phyloP scores from a whole-genome alignment of 139 green algal species.

The Chloropicon primus region DNA sequence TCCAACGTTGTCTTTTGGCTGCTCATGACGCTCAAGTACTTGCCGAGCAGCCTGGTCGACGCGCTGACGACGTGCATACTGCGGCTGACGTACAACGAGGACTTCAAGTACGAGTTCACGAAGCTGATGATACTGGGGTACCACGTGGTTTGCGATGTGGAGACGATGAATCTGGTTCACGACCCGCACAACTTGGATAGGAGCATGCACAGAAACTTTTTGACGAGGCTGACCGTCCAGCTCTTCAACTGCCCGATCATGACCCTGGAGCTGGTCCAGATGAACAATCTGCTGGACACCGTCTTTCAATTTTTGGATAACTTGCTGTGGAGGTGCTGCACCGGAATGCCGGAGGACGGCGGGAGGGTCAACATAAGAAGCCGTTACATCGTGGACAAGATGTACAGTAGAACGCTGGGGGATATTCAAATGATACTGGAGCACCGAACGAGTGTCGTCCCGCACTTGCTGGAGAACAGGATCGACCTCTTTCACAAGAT shows the following conservation, averaged over 20 bases:
- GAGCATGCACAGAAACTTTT: neutral
- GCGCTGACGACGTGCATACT: neutral
- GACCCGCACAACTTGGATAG: neutral
- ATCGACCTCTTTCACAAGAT: neutral
- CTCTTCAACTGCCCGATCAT: neutral
- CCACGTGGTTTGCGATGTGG: neutral
- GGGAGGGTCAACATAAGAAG: neutral
- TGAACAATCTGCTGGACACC: neutral
- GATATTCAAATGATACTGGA: neutral
- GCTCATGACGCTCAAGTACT: neutral
- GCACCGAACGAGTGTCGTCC: neutral
- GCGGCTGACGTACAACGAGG: neutral
- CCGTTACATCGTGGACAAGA: neutral
- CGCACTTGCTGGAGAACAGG: neutral
- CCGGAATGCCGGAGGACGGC: no score
- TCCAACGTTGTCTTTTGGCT: neutral
- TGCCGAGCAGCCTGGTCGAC: neutral
- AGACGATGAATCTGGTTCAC: neutral
- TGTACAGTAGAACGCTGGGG: neutral
- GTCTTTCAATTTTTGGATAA: neutral
- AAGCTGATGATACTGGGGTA: neutral
- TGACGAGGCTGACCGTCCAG: neutral
- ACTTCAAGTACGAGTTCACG: neutral
- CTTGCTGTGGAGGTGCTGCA: neutral
- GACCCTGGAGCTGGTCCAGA: neutral